These are phyloP conservation scores for Teratosphaeriaceae sp. DNA, from an alignment of 2,329 filamentous ascomycete genomes.

Conservation along the genomic window DNA sequence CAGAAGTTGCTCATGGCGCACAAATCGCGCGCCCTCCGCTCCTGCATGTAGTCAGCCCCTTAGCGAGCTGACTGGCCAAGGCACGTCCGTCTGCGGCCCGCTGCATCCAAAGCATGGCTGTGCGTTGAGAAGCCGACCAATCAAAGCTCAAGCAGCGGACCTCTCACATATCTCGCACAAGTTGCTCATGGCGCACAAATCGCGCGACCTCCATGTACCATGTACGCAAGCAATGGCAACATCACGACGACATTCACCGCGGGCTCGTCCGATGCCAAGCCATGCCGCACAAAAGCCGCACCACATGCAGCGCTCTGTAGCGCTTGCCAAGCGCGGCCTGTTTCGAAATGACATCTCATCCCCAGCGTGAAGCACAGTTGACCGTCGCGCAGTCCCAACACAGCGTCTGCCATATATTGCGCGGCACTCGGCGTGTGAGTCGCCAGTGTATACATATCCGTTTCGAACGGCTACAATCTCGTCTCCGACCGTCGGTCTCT, in stretches of 20 bases:
- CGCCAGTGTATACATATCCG: not conserved
- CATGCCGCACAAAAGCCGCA: not conserved
- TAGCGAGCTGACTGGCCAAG: no score
- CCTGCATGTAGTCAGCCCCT: no score
- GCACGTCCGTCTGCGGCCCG: no score
- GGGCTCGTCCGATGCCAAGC: not conserved
- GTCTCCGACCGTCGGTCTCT: not conserved
- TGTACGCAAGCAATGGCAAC: not conserved
- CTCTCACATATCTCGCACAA: no score
- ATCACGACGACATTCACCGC: not conserved
- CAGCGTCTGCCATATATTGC: not conserved
- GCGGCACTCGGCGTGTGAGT: not conserved
- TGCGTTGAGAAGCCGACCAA: no score
- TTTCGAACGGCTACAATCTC: not conserved
- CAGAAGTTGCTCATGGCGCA: not conserved
- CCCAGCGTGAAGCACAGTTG: not conserved
- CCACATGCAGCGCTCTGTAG: not conserved
- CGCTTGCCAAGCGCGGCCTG: not conserved
- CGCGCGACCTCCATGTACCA: no score
- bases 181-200: no score
- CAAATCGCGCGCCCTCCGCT: not conserved
- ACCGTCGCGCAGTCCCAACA: not conserved
- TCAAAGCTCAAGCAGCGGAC: no score
- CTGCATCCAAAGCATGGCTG: no score
- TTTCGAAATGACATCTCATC: not conserved